Conservation (phyloP, 768 basidiomycete species). For the Inosperma sp. region DNA sequence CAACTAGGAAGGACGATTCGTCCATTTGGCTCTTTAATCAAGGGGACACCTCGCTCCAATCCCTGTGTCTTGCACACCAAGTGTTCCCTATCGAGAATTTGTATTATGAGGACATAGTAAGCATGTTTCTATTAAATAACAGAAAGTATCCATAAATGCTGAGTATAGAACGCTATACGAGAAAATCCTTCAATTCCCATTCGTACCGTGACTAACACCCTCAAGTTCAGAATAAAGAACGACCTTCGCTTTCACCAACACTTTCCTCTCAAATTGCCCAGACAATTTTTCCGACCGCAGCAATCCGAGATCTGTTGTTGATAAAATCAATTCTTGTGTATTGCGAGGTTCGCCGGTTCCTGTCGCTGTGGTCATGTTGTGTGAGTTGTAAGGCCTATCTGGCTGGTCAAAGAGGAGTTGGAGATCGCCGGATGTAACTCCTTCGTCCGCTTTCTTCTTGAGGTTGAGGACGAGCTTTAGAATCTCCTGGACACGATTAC, state of each 20-base stretch:
- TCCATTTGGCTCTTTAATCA: too few species aligned
- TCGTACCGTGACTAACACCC: too few species aligned
- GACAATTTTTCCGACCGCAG: slow-evolving; percentile 34
- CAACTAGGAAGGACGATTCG: too few species aligned
- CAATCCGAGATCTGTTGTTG: slow-evolving; percentile 55
- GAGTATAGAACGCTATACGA: too few species aligned
- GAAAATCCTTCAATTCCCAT: too few species aligned
- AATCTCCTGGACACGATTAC: slow-evolving; percentile 37
- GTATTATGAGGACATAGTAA: too few species aligned
- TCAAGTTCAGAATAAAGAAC: slow-evolving; percentile 41
- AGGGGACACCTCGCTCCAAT: too few species aligned
- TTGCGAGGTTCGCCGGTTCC: slow-evolving; percentile 5
- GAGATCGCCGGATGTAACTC: slow-evolving; percentile 52
- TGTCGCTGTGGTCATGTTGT: slow-evolving; percentile 45
- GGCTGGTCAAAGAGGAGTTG: slow-evolving; percentile 43
- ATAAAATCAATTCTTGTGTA: slow-evolving; percentile 36
- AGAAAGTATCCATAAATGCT: too few species aligned
- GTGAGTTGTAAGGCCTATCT: slow-evolving; percentile 36
- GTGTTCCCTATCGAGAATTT: too few species aligned
- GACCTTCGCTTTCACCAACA: slow-evolving; percentile 51
- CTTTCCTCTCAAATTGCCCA: slow-evolving; percentile 41
- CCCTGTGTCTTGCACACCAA: too few species aligned
- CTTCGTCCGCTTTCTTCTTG: slow-evolving; percentile 54
- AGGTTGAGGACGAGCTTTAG: slow-evolving; percentile 45
- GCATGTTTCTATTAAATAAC: too few species aligned